phyloP scores from a whole-genome alignment of 441 rosid species.

The Sinapis alba region DNA sequence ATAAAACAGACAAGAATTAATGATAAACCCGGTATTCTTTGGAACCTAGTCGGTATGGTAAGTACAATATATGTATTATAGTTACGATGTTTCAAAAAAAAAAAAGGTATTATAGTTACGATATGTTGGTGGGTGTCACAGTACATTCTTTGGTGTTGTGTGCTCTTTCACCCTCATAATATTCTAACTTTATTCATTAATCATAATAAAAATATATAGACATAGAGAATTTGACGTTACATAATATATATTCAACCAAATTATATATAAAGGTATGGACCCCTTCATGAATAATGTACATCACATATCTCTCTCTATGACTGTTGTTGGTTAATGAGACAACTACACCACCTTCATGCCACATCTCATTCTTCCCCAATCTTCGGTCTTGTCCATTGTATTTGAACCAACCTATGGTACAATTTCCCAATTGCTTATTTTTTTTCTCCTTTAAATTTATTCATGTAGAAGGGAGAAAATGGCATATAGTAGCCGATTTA shows the following conservation, averaged over 20 bases:
- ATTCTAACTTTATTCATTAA: constrained; percentile 38
- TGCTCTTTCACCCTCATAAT: constrained; percentile 45
- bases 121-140: constrained; percentile 44
- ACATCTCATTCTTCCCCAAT: constrained; percentile 47
- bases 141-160: constrained; percentile 45
- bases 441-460: not conserved
- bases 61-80: constrained; percentile 36
- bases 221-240: constrained; percentile 24
- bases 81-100: too few species aligned
- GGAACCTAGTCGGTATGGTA: constrained; percentile 39
- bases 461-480: constrained; percentile 2
- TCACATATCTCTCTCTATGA: constrained; percentile 36
- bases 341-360: constrained; percentile 46
- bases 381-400: constrained; percentile 44
- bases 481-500: constrained; percentile 4
- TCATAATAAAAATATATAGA: constrained; percentile 20
- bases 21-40: constrained; percentile 26
- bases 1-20: constrained; percentile 12
- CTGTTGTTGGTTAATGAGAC: constrained; percentile 49
- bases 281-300: constrained; percentile 36
- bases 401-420: constrained; percentile 38
- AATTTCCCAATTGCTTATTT: constrained; percentile 37
- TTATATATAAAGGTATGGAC: constrained; percentile 34
- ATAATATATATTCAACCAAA: constrained; percentile 8
- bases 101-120: constrained; percentile 36